phyloP scores from a whole-genome alignment of 306 rosid genomes.

The Ormosia semicastrata region DNA sequence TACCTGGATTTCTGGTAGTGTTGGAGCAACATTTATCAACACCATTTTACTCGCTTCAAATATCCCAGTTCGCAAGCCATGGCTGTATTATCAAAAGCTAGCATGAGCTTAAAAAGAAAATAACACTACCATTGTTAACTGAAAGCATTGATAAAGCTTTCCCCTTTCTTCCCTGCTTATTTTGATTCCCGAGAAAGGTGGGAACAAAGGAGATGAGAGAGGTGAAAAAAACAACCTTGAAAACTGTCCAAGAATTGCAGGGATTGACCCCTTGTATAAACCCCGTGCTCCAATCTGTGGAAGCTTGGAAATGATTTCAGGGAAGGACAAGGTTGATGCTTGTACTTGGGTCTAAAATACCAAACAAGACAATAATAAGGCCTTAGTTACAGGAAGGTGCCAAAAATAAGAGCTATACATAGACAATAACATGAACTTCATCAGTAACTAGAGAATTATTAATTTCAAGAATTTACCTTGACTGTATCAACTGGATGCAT shows the following conservation, averaged over 20 bases:
- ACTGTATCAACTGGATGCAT: conserved; percentile 90
- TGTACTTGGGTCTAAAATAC: conserved; percentile 85
- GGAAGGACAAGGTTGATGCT: conserved; percentile 86
- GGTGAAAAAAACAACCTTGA: conserved; percentile 61
- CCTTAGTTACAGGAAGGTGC: background rate
- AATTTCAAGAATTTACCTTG: conserved; percentile 61
- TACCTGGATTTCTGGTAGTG: conserved; percentile 94
- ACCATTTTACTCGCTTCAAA: conserved; percentile 93
- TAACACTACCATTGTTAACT: background rate
- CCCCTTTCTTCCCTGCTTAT: background rate
- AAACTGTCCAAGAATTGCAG: conserved; percentile 99
- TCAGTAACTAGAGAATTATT: background rate
- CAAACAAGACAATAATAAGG: conserved; percentile 30
- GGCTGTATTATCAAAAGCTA: conserved; percentile 62
- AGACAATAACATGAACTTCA: background rate
- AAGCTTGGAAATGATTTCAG: conserved; percentile 93
- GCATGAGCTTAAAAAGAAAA: conserved; percentile 36
- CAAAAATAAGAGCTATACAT: conserved; percentile 10
- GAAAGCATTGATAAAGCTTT: conserved; percentile 11
- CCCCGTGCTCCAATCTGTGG: conserved; percentile 88
- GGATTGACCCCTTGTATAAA: conserved; percentile 89
- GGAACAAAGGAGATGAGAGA: conserved; percentile 2
- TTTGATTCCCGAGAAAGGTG: background rate
- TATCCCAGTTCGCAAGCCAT: conserved; percentile 97
- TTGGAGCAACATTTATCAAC: conserved; percentile 82